phyloP scores from a whole-genome alignment of 1,284 basidiomycete species.

The Sanghuangporus baumii region DNA sequence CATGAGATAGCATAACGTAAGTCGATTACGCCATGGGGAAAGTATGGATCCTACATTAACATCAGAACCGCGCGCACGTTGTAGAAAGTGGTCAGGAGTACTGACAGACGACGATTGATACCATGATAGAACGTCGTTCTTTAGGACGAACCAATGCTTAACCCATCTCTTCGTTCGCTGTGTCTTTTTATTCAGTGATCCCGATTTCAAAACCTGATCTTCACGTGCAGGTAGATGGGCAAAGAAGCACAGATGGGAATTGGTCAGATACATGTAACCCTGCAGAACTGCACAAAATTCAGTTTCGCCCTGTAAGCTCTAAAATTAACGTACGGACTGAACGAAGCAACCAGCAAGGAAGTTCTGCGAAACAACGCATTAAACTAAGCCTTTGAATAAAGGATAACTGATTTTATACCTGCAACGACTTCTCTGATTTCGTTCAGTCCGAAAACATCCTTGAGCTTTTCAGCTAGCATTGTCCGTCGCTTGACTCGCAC shows the following conservation, averaged over 20 bases:
- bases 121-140: constrained; percentile 93
- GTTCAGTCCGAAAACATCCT: constrained; percentile 78
- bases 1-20: constrained; percentile 89
- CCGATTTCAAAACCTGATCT: constrained; percentile 86
- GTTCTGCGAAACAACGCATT: constrained; percentile 43
- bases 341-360: constrained; percentile 85
- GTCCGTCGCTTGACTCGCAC: constrained; percentile 65
- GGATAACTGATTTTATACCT: constrained; percentile 40
- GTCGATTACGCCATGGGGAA: constrained; percentile 92
- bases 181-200: constrained; percentile 78
- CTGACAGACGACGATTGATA: constrained; percentile 86
- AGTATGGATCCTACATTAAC: constrained; percentile 79
- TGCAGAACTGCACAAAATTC: constrained; percentile 66
- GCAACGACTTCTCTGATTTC: constrained; percentile 79
- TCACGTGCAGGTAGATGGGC: constrained; percentile 89
- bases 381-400: neutral
- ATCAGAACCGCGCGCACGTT: constrained; percentile 2
- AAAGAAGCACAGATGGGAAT: constrained; percentile 92
- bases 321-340: constrained; percentile 64
- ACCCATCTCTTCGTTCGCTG: constrained; percentile 84
- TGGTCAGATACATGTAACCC: constrained; percentile 95
- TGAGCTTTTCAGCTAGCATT: constrained; percentile 76
- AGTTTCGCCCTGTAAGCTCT: constrained; percentile 1
- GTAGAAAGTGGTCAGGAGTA: constrained; percentile 6
- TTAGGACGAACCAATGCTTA: constrained; percentile 91